These are phyloP conservation scores for Afroboletus lepidellus DNA, from an alignment of 1,284 basidiomycete genomes.

Conservation along the genomic window DNA sequence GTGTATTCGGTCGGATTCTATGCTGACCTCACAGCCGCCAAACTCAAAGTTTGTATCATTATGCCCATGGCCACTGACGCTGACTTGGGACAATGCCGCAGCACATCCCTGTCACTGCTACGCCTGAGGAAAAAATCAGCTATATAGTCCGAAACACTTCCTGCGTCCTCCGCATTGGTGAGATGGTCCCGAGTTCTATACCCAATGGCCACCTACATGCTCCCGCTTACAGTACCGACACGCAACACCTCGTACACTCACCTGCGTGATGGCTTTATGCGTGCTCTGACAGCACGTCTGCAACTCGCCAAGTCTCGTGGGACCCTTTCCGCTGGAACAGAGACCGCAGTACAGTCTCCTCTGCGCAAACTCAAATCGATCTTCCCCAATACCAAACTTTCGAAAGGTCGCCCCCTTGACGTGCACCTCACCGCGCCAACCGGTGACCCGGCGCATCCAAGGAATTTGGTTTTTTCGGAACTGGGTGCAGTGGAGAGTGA, in stretches of 20 bases:
- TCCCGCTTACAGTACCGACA: conserved; percentile 62
- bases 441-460: conserved; percentile 41
- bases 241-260: conserved; percentile 80
- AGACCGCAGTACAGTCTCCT: conserved; percentile 55
- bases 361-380: conserved; percentile 71
- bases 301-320: conserved; percentile 51
- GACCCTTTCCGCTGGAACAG: conserved; percentile 56
- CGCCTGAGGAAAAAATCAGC: conserved; percentile 67
- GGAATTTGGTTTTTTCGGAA: conserved; percentile 67
- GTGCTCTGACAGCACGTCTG: conserved; percentile 70
- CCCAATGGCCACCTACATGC: background rate
- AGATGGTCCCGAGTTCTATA: conserved; percentile 18
- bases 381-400: conserved; percentile 67
- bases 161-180: conserved; percentile 76
- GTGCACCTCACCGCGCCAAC: conserved; percentile 60
- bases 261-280: conserved; percentile 82
- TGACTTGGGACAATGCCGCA: background rate
- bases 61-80: background rate
- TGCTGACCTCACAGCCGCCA: conserved; percentile 67
- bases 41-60: conserved; percentile 48
- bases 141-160: conserved; percentile 66
- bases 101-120: conserved; percentile 47
- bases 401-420: conserved; percentile 67
- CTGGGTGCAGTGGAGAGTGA: conserved; percentile 67
- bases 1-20: conserved; percentile 89